Evolutionary conservation across 176 grass and related monocot species (phyloP).

Genomic region (Oryza meridionalis): DNA sequence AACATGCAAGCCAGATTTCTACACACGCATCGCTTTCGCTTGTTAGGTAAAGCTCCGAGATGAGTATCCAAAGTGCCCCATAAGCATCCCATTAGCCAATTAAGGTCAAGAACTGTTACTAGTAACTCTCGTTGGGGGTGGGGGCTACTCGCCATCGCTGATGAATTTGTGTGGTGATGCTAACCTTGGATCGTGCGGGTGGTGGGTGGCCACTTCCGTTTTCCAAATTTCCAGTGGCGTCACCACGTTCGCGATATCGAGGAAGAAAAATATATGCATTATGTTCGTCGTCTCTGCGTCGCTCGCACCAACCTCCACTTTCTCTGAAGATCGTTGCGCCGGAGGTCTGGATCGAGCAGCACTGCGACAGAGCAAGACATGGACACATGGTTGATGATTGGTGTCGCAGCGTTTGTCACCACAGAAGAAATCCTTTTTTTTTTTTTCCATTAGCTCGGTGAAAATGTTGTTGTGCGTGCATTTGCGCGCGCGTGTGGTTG

Average conservation of each 20-base stretch:
- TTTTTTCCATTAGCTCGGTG: not conserved
- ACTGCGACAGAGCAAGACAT: not conserved
- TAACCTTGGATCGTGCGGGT: not conserved
- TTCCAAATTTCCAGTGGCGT: not conserved
- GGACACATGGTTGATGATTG: not conserved
- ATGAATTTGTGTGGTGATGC: not conserved
- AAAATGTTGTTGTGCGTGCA: not conserved
- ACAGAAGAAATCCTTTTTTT: not conserved
- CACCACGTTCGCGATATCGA: not conserved
- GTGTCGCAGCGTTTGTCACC: constrained; percentile 1
- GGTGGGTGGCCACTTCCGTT: constrained; percentile 3
- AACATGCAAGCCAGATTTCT: not conserved
- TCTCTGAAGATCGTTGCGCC: not conserved
- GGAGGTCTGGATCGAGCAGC: not conserved
- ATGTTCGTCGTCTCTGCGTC: not conserved
- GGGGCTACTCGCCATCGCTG: not conserved
- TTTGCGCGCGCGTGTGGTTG: not conserved
- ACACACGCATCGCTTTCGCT: constrained; percentile 6
- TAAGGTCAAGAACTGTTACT: not conserved
- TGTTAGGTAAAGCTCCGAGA: constrained; percentile 22
- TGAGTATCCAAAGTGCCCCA: constrained; percentile 1
- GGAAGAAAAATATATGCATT: not conserved
- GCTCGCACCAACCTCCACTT: not conserved
- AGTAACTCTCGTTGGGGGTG: not conserved
- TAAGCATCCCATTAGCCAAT: not conserved